Evolutionary conservation across 1,139 yeast species (phyloP), one percentile per base, ranked within the genome.

Genomic region (Geotrichum restrictum): DNA sequence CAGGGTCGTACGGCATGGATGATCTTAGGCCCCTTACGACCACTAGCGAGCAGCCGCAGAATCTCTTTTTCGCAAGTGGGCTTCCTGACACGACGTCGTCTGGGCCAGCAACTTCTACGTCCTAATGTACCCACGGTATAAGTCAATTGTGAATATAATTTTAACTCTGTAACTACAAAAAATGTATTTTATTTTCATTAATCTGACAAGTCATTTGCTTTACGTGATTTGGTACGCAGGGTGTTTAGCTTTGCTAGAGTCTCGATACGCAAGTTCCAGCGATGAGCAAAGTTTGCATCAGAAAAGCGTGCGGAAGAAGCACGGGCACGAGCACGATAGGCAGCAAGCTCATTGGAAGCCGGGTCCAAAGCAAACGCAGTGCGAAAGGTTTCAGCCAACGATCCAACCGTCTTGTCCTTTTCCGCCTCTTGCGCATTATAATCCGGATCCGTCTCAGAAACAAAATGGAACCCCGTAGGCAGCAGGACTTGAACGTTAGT

Each of bases 391-490:
- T 76, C 76, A 11, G 70, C 66, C 57, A 83, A 73, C 6, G 74
- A 68, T 19, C 79, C 79, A 59, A 66, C 77, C 14, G 51, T 32
- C 13, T 48, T 49, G 3, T 51, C 14, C 31, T 49, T 42, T 11
- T 29, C 40, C 13, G 24, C 31, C 1, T 16, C 32, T 21, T 41
- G n/a, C 7, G 24, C 24, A 7, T 39, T 47, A 47, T 56, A 64
- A 48, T 68, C 72, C 1, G 87, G 91, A 66, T 89, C 97, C 1
- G 78, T 76, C 45, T 76, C 78, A 51, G 79, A 76, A 57, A 78
- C 82, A 73, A 89, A 91, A 68, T 88, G 85, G 59, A 84, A 83
- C 0, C 96, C 96, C 0, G 86, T 78, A 47, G 59, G 56, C 34
- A 58, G 58, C 16, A 63, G n/a, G 22, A 16, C 40, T 4, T 7